Evolutionary conservation across 139 green algal species (phyloP), one percentile per base, ranked within the genome.

Genomic region (Raphidocelis subcapitata): DNA sequence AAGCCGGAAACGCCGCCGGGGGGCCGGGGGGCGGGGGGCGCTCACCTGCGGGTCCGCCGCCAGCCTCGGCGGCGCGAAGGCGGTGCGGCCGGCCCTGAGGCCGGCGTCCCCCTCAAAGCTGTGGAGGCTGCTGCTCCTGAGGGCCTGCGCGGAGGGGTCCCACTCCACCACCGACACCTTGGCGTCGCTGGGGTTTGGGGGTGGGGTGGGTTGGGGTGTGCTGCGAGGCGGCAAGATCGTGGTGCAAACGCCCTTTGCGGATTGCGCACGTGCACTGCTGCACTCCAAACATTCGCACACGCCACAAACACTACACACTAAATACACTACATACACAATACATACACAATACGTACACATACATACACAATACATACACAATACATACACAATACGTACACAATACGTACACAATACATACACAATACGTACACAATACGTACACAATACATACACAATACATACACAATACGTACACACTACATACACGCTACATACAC

Each of bases 121-220:
- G 74, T 98, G 94, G 72, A 98, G 69, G 46, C 85, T 90, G 67
- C 73, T 85, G 62, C 75, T 85, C 33, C 49, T 67, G 29, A 96
- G 79, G 29, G 67, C 69, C 52, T 87, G 73, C 0, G 31, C 46
- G 2, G 51, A 32, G 5, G 79, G 73, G 73, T 97, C 90, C 90
- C 92, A 98, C 37, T 92, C 81, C 54, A 98, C 35, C 57, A 98
- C 91, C 8, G 74, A 85, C 35, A 97, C 56, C 82, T 98, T 98
- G 69, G 87, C 91, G 23, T 98, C 94, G 75, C 93, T 94, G 76
- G 16, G 28, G 63, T 12, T 41, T 52, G 29, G 15, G 23, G 36
- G 20, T 28, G 24, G 21, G 16, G 16, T 71, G 44, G 14, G 70
- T 20, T 32, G 65, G 47, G 28, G 51, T 24, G 10, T 21, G 51